Evolutionary conservation across 139 green algal genomes (phyloP), one percentile per base, ranked within the genome.

Genomic region (Chlorella sp.): DNA sequence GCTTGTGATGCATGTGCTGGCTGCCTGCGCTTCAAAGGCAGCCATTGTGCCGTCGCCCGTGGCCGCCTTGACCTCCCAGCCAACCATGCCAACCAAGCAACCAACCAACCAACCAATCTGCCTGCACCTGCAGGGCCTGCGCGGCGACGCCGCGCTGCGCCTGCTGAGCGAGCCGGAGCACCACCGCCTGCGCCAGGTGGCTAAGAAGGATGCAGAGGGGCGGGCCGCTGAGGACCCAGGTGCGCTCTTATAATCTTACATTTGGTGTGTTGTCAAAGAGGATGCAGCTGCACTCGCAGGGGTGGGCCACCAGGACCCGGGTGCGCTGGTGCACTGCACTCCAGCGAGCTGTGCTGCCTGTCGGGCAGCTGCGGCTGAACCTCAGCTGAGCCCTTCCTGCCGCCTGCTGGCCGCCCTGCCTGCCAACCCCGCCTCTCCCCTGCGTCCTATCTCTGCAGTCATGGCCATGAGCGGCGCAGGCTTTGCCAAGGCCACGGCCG

Each of bases 81-180:
- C n/a, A n/a, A n/a, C n/a, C n/a, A n/a, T n/a, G n/a, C n/a, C n/a
- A n/a, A n/a, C n/a, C n/a, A n/a, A n/a, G n/a, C n/a, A n/a, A n/a
- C n/a, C n/a, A n/a, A n/a, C n/a, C n/a, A n/a, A n/a, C n/a, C n/a
- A n/a, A n/a, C n/a, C n/a, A n/a, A n/a, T n/a, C n/a, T n/a, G n/a
- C n/a, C n/a, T n/a, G n/a, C n/a, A 4, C 18, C 21, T 44, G 64
- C 76, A 82, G 76, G 76, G 76, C 60, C 76, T 82, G 76, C 76
- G 76, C 9, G 76, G 76, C 81, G 83, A 84, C 13, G 71, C 85
- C 23, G 34, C 86, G 70, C 94, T 93, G 87, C 89, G 93, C 56
- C 85, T 95, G 17, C 89, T 95, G 62, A 94, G 91, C 25, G 93
- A 96, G 88, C 89, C 90, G 36, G 93, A 96, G 89, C 90, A 95